Conservation (phyloP, 225 moss, liverwort and hornwort genomes). For the Takakia lepidozioides region DNA sequence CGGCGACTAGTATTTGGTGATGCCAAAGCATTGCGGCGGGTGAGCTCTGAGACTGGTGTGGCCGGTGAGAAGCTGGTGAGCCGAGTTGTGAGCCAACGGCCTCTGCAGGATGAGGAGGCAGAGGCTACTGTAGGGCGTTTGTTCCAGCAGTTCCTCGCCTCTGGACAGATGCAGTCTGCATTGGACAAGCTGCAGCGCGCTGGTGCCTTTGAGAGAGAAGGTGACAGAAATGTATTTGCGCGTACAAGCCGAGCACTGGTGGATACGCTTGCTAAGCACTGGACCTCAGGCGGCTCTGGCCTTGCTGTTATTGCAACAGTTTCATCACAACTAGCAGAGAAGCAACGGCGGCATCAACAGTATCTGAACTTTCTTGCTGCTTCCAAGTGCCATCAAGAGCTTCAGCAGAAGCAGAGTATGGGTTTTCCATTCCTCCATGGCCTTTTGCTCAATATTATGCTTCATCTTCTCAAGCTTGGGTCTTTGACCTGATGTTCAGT, state of each 20-base stretch:
- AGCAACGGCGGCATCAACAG: conserved; percentile 89
- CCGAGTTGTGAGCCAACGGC: conserved; percentile 29
- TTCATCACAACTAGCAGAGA: conserved; percentile 88
- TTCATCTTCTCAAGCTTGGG: no score
- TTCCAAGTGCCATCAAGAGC: conserved; percentile 79
- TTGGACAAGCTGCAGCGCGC: conserved; percentile 77
- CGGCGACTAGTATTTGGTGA: conserved; percentile 29
- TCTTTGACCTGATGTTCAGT: no score
- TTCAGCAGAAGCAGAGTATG: conserved; percentile 86
- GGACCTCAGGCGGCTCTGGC: conserved; percentile 84
- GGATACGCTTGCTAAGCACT: conserved; percentile 96
- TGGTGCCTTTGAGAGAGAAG: conserved; percentile 87
- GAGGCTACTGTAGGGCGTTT: conserved; percentile 76
- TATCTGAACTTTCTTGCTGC: conserved; percentile 89
- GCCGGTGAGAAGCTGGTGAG: conserved; percentile 32
- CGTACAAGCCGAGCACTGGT: conserved; percentile 85
- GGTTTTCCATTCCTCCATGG: conserved; percentile 9
- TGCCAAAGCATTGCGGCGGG: conserved; percentile 28
- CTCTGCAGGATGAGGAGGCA: conserved; percentile 81
- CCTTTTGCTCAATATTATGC: no score
- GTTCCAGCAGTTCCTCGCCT: conserved; percentile 74
- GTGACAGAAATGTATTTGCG: conserved; percentile 77
- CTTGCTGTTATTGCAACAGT: conserved; percentile 83
- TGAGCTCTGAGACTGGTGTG: conserved; percentile 47
- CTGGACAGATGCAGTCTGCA: conserved; percentile 56